Percentiles rank a stretch among this genome's conserved stretches.
Evolutionary conservation across 495 filamentous ascomycete genomes (phyloP).

Genomic region (Neurospora cerealis): DNA sequence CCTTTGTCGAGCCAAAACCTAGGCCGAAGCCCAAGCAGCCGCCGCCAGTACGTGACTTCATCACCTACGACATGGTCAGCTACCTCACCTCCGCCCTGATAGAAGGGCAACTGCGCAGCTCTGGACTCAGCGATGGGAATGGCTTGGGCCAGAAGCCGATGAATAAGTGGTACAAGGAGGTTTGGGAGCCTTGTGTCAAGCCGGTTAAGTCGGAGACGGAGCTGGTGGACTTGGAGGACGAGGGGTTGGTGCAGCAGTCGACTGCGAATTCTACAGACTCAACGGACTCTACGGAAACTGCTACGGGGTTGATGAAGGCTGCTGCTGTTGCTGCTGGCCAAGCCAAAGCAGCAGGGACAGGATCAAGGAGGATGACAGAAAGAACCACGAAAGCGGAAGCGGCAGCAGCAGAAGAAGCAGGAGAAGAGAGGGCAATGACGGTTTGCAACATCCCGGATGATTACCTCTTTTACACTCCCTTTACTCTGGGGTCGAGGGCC

Average conservation of each 20-base stretch:
- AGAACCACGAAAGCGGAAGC: neutral
- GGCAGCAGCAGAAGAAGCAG: neutral
- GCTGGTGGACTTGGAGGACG: neutral
- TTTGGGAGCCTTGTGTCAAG: slow-evolving; percentile 20
- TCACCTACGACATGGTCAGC: slow-evolving; percentile 16
- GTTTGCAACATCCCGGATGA: slow-evolving; percentile 20
- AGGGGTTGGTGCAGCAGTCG: neutral
- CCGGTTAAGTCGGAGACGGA: neutral
- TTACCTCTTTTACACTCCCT: slow-evolving; percentile 27
- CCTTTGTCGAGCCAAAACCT: neutral
- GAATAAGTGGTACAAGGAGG: slow-evolving; percentile 16
- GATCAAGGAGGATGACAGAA: neutral
- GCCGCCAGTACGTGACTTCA: slow-evolving; percentile 6
- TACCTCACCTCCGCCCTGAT: slow-evolving; percentile 22
- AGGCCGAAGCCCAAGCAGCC: neutral
- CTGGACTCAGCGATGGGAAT: slow-evolving; percentile 19
- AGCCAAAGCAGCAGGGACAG: neutral
- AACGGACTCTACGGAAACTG: no score
- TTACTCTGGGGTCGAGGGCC: slow-evolving; percentile 19
- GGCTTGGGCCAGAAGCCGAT: slow-evolving; percentile 15
- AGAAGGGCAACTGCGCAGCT: slow-evolving; percentile 23
- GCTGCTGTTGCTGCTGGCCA: neutral
- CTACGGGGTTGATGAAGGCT: neutral
- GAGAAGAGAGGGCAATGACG: neutral
- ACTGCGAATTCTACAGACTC: neutral